These are phyloP conservation scores for Ottelia alismoides DNA, from an alignment of 106 monocot genomes.

Conservation along the genomic window DNA sequence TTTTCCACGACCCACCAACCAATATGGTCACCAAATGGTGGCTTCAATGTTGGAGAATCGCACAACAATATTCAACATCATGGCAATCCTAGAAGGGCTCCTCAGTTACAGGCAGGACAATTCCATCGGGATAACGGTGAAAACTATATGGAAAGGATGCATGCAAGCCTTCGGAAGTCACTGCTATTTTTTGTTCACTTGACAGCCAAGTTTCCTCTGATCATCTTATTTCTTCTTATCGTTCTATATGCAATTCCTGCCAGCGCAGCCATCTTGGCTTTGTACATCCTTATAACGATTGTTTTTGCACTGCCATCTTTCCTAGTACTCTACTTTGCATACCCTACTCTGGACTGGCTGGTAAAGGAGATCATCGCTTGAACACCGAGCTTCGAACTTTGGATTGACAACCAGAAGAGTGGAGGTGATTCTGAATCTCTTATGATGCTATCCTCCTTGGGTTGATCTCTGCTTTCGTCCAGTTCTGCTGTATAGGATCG, in stretches of 20 bases:
- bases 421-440: no score
- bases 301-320: constrained; percentile 22
- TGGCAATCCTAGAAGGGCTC: constrained; percentile 4
- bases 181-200: constrained; percentile 16
- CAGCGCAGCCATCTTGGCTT: constrained; percentile 16
- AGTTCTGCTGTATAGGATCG: no score
- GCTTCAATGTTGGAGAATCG: neutral
- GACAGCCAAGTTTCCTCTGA: constrained; percentile 21
- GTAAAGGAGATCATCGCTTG: constrained; percentile 21
- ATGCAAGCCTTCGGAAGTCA: constrained; percentile 6
- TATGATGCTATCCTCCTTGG: no score
- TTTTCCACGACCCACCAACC: constrained; percentile 3
- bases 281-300: constrained; percentile 20
- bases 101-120: neutral
- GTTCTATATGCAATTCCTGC: constrained; percentile 25
- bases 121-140: neutral
- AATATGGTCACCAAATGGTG: constrained; percentile 4
- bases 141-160: constrained; percentile 8
- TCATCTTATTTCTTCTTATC: constrained; percentile 22
- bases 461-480: no score
- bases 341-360: constrained; percentile 20
- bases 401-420: no score
- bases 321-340: constrained; percentile 19
- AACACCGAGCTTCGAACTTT: no score
- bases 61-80: no score